Conservation (phyloP, 495 filamentous ascomycete genomes). For the Aspergillus affinis region DNA sequence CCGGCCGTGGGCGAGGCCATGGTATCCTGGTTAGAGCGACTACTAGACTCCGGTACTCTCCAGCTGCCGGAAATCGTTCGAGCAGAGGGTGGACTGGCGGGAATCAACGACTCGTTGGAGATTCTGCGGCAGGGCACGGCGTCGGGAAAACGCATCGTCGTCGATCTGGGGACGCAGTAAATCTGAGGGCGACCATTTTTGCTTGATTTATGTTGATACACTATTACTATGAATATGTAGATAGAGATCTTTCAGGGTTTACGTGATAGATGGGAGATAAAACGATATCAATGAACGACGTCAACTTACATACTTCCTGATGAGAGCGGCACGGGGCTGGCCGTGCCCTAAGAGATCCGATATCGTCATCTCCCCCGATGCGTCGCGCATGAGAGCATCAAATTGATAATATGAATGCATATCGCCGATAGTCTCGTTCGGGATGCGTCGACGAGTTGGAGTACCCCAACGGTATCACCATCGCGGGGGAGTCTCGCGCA, state of each 20-base stretch:
- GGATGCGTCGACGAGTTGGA: neutral
- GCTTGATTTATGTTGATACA: neutral
- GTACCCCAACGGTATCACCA: constrained; percentile 6
- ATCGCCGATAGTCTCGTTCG: neutral
- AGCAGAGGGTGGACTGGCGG: constrained; percentile 56
- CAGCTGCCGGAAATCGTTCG: constrained; percentile 57
- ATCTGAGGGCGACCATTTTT: neutral
- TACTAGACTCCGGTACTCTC: constrained; percentile 50
- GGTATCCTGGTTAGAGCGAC: constrained; percentile 58
- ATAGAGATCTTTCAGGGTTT: neutral
- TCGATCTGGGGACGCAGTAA: constrained; percentile 33
- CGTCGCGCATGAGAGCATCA: neutral
- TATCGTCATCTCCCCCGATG: too few species aligned
- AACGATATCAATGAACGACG: too few species aligned
- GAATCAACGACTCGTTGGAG: constrained; percentile 63
- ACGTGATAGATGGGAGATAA: too few species aligned
- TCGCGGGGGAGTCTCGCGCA: neutral
- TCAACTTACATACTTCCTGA: too few species aligned
- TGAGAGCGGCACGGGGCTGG: neutral
- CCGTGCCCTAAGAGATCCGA: neutral
- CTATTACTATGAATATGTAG: neutral
- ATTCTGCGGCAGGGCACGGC: constrained; percentile 54
- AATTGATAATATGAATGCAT: neutral
- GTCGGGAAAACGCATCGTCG: constrained; percentile 59
- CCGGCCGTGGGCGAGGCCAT: constrained; percentile 54